These are phyloP conservation scores for Primulina tabacum DNA, from an alignment of 257 asterid genomes.

Conservation along the genomic window DNA sequence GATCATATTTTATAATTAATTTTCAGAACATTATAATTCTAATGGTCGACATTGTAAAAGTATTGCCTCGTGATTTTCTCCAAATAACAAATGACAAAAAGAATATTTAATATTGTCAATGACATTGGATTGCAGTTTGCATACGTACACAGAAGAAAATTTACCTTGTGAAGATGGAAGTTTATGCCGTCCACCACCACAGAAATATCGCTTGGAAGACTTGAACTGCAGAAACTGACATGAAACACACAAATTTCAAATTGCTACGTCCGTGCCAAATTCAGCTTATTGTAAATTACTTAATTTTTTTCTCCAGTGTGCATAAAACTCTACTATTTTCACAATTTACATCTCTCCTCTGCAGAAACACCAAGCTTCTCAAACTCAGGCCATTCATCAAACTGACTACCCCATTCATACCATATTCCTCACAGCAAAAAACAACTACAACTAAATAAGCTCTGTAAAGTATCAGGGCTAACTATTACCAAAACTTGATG, in stretches of 20 bases:
- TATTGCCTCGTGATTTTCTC: not conserved
- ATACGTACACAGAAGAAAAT: conserved; percentile 14
- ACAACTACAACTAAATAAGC: not conserved
- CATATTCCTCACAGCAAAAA: not conserved
- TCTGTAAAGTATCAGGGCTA: not conserved
- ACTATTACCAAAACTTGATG: conserved; percentile 2
- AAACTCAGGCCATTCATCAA: not conserved
- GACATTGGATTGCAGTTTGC: not conserved
- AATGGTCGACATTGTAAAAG: not conserved
- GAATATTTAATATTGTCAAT: not conserved
- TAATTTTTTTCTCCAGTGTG: not conserved
- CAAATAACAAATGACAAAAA: conserved; percentile 14
- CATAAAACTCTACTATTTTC: not conserved
- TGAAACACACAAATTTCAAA: conserved; percentile 21
- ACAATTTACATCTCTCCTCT: not conserved
- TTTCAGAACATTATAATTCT: not conserved
- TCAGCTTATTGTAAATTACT: conserved; percentile 2
- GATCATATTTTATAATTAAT: too few relatives aligned
- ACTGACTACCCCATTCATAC: not conserved
- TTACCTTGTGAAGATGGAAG: conserved; percentile 95
- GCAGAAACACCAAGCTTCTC: not conserved
- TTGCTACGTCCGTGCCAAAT: conserved; percentile 15
- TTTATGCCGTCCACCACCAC: conserved; percentile 60
- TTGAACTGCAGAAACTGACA: conserved; percentile 73
- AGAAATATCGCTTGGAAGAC: conserved; percentile 71